Evolutionary conservation across 2,329 filamentous ascomycete genomes (phyloP).

Genomic region (Didymella exigua): DNA sequence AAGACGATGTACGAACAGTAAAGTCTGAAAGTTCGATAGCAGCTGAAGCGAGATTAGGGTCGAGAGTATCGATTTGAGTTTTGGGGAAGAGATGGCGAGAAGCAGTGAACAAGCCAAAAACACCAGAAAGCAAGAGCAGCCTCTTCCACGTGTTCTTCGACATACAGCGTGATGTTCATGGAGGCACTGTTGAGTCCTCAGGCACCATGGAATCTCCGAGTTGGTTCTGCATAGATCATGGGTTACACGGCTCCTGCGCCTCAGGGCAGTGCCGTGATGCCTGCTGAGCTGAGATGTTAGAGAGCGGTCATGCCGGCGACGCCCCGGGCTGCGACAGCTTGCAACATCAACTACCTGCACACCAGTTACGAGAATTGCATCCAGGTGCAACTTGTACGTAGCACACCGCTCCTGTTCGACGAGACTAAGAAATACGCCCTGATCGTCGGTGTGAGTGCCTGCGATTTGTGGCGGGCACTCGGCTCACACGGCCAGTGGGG

Average conservation of each 20-base stretch:
- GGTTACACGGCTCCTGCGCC: neutral
- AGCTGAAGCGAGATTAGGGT: no score
- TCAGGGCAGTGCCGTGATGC: neutral
- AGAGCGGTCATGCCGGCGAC: conserved; percentile 1
- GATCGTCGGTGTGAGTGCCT: conserved; percentile 1
- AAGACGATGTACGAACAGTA: no score
- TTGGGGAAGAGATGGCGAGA: no score
- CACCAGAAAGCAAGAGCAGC: no score
- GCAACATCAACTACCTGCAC: neutral
- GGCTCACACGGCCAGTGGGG: neutral
- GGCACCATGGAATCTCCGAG: no score
- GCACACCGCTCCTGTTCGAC: neutral
- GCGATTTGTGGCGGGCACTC: conserved; percentile 3
- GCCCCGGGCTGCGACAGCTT: neutral
- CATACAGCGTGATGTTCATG: no score
- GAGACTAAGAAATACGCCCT: neutral
- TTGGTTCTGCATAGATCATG: neutral
- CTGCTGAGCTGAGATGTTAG: conserved; percentile 11
- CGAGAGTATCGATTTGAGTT: no score
- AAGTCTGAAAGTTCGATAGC: no score
- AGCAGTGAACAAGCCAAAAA: no score
- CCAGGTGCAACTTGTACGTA: neutral
- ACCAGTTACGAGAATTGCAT: neutral
- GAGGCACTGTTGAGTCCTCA: no score
- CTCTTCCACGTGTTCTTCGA: no score